These are phyloP conservation scores for Colletotrichum eleusines DNA, from an alignment of 2,329 filamentous ascomycete genomes.

Conservation along the genomic window DNA sequence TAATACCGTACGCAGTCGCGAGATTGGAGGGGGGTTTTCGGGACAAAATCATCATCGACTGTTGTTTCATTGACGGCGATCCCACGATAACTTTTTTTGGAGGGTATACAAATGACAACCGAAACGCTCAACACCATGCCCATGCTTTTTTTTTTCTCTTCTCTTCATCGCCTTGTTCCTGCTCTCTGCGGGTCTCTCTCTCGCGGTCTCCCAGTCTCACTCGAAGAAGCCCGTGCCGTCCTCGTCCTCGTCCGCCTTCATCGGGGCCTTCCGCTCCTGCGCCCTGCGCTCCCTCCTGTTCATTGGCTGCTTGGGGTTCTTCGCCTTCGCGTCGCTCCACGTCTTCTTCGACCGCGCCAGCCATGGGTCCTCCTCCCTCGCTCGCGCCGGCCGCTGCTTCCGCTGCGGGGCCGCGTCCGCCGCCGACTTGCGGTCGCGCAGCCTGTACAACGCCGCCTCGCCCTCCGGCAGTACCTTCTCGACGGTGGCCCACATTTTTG, in stretches of 20 bases:
- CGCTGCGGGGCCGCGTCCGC: constrained; percentile 43
- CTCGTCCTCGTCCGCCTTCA: constrained; percentile 57
- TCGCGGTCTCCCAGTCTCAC: constrained; percentile 41
- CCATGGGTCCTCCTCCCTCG: constrained; percentile 55
- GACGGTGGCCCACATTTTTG: constrained; percentile 76
- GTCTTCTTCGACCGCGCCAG: constrained; percentile 27
- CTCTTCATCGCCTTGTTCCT: no score
- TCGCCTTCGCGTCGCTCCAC: constrained; percentile 28
- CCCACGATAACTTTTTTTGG: constrained; percentile 29
- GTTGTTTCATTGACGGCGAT: constrained; percentile 18
- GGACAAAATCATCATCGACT: constrained; percentile 11
- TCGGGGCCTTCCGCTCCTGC: constrained; percentile 50
- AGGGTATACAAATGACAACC: constrained; percentile 36
- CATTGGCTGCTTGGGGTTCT: constrained; percentile 43
- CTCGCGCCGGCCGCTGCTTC: constrained; percentile 40
- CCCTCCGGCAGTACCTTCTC: constrained; percentile 74
- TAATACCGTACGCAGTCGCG: no score
- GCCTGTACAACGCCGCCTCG: constrained; percentile 60
- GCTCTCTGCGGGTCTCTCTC: neutral
- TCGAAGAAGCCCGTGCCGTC: constrained; percentile 72
- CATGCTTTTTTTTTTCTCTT: neutral
- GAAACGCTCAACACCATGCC: constrained; percentile 32
- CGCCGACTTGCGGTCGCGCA: constrained; percentile 65
- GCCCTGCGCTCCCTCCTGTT: constrained; percentile 41
- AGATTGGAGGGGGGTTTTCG: no score